Evolutionary conservation across 176 grass and related monocot species (phyloP).

Genomic region (Miscanthus lutarioriparius): DNA sequence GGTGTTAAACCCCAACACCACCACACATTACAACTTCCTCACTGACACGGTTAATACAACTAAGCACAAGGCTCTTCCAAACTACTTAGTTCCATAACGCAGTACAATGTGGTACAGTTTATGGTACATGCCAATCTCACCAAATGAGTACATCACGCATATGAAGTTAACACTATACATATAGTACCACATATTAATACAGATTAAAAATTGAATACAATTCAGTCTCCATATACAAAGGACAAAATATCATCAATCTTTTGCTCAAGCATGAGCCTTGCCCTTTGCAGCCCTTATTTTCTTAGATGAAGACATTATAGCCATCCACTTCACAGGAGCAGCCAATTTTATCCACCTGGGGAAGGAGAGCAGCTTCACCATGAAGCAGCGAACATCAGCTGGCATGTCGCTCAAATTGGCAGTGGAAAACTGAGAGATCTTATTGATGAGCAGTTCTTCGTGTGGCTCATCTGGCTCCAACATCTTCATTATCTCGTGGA

Average conservation of each 20-base stretch:
- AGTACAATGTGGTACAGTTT: background rate
- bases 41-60: too few relatives aligned
- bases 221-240: too few relatives aligned
- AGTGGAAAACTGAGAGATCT: background rate
- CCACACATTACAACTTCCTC: too few relatives aligned
- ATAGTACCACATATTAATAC: background rate
- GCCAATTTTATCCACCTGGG: background rate
- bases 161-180: background rate
- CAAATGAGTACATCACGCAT: background rate
- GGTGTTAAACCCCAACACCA: too few relatives aligned
- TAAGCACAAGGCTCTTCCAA: too few relatives aligned
- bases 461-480: too few relatives aligned
- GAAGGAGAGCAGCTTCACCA: background rate
- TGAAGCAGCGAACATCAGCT: background rate
- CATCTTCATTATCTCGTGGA: background rate
- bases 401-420: background rate
- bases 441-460: too few relatives aligned
- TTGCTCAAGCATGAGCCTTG: background rate
- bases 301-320: background rate
- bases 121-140: background rate
- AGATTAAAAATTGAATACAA: background rate
- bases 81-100: background rate
- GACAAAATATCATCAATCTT: background rate
- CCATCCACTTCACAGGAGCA: background rate
- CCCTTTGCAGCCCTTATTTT: background rate